Evolutionary conservation across 352 stramenopile genomes (phyloP), one percentile per base, ranked within the genome.

Genomic region (Pythium utonaiense): DNA sequence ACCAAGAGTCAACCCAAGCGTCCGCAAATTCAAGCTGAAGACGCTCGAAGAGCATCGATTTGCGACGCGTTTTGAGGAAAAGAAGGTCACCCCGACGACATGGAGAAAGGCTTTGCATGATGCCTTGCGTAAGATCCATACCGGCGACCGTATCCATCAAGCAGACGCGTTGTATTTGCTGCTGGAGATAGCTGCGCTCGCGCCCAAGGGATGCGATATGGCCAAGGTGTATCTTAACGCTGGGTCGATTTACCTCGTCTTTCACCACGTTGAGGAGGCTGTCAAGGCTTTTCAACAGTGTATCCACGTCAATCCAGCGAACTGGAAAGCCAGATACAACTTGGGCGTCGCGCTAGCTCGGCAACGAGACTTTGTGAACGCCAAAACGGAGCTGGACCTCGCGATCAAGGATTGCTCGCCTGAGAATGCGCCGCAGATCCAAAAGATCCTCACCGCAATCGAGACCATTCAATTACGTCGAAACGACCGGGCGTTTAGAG

Each of bases 31-130:
- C 24, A 66, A 54, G 25, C 67, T 89, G 22, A 73, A 83, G 44
- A 86, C 77, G 5, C 55, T 87, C 5, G 77, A 80, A 40, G 79
- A 89, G 28, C 73, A 87, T 67, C 75, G 71, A 6, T 76, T 71
- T 22, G 66, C 69, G 8, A 83, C 73, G 12, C 77, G 79, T 2
- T 86, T 86, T 48, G 64, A 84, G 42, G 17, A 69, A 14, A 86
- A 84, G 14, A 54, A 51, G 0, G 75, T 87, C 22, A 86, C 73
- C 0, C 4, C n/a, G 1, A 64, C 60, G 49, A 87, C 74, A 1
- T 89, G 77, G 77, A 62, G 57, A 1, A 57, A 62, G 1, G 67
- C 62, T 3, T 47, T 79, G 27, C 54, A 44, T 6, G 66, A 73
- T 24, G 77, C 69, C 0, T 59, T 67, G 22, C 50, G 57, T 14